Evolutionary conservation across 768 basidiomycete genomes (phyloP).

Genomic region (Exsudoporus frostii): DNA sequence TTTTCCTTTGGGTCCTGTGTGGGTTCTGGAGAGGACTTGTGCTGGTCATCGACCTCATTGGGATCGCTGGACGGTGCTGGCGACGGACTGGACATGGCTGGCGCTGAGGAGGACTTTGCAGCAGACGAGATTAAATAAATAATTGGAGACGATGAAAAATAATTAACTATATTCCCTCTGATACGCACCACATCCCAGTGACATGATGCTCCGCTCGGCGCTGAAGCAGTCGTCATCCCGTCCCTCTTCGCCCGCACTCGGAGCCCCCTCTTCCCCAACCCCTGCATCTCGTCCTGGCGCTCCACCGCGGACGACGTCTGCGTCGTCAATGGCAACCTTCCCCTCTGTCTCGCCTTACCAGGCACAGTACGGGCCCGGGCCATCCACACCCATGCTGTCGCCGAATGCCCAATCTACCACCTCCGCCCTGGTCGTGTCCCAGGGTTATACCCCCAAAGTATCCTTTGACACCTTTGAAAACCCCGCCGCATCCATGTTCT

Average conservation of each 20-base stretch:
- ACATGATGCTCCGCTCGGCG: constrained; percentile 48
- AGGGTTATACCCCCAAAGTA: constrained; percentile 45
- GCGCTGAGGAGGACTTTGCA: background rate
- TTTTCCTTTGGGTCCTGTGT: constrained; percentile 4
- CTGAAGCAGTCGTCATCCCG: constrained; percentile 46
- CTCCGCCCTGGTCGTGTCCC: constrained; percentile 23
- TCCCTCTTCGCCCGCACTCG: constrained; percentile 18
- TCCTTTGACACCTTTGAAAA: constrained; percentile 90
- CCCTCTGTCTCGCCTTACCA: constrained; percentile 21
- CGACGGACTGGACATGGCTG: constrained; percentile 16
- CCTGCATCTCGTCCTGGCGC: constrained; percentile 5
- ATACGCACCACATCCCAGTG: constrained; percentile 10
- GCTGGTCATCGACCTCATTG: background rate
- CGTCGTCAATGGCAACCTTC: constrained; percentile 14
- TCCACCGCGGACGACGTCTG: constrained; percentile 15
- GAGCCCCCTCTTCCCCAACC: constrained; percentile 25
- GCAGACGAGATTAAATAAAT: background rate
- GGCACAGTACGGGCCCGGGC: constrained; percentile 12
- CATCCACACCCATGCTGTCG: constrained; percentile 15
- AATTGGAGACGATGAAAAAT: constrained; percentile 5
- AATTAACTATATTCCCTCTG: background rate
- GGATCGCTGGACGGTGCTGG: background rate
- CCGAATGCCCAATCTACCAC: constrained; percentile 16
- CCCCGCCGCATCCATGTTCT: constrained; percentile 77
- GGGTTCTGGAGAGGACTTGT: background rate